phyloP scores from a whole-genome alignment of 2,329 filamentous ascomycete species.

The Chalaropsis thielavioides region DNA sequence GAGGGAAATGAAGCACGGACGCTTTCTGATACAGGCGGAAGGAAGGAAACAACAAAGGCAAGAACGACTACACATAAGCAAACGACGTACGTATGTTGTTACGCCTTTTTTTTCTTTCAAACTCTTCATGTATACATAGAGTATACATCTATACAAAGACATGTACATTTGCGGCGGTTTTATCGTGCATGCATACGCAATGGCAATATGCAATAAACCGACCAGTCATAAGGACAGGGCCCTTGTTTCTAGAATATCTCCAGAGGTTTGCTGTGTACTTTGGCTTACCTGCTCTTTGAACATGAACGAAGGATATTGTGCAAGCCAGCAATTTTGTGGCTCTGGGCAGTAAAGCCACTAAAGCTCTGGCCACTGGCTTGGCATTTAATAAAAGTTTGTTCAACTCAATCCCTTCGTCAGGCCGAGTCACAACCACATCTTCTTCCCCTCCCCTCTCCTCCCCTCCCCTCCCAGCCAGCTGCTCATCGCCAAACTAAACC shows the following conservation, averaged over 20 bases:
- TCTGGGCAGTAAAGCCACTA: background rate
- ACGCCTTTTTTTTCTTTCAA: background rate
- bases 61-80: background rate
- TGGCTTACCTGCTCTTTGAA: too few relatives aligned
- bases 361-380: background rate
- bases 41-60: background rate
- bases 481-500: background rate
- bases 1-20: background rate
- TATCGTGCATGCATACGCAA: background rate
- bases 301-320: too few relatives aligned
- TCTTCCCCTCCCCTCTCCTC: too few relatives aligned
- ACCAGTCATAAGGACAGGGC: background rate
- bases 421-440: background rate
- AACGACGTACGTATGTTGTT: background rate
- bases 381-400: too few relatives aligned
- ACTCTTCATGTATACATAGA: background rate
- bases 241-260: background rate
- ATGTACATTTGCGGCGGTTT: too few relatives aligned
- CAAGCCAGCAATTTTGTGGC: too few relatives aligned
- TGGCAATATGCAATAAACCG: too few relatives aligned
- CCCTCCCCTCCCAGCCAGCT: background rate
- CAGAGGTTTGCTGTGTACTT: too few relatives aligned
- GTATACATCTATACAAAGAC: too few relatives aligned
- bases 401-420: background rate
- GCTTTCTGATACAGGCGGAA: conserved; percentile 3